Conservation (phyloP, 1,139 yeast genomes). For the Debaryomyces nepalensis region DNA sequence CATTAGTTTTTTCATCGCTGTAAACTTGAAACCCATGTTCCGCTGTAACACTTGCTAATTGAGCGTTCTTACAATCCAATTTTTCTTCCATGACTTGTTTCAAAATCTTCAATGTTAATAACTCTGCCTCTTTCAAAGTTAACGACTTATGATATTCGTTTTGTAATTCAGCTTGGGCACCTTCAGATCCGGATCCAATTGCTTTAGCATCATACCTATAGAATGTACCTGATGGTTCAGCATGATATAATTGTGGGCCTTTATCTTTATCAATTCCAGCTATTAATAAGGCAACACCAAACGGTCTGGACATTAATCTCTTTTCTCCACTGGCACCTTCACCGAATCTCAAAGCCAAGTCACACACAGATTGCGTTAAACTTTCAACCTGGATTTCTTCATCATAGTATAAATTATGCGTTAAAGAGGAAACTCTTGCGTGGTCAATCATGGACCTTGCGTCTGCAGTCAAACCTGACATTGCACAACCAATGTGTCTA, state of each 20-base stretch:
- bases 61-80: conserved; percentile 93
- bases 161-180: conserved; percentile 97
- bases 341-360: conserved; percentile 94
- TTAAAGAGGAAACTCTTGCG: conserved; percentile 89
- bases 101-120: conserved; percentile 83
- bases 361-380: conserved; percentile 95
- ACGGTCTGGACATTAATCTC: conserved; percentile 97
- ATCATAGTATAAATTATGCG: conserved; percentile 88
- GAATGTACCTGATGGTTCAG: conserved; percentile 99
- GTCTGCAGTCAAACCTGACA: conserved; percentile 98
- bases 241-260: conserved; percentile 96
- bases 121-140: conserved; percentile 93
- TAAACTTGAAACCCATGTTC: conserved; percentile 89
- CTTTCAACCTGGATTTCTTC: conserved; percentile 93
- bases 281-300: conserved; percentile 95
- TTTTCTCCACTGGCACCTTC: conserved; percentile 99
- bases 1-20: conserved; percentile 81
- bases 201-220: conserved; percentile 98
- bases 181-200: conserved; percentile 98
- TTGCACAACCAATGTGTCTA: conserved; percentile 94
- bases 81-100: conserved; percentile 99
- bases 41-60: conserved; percentile 88
- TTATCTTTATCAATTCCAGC: conserved; percentile 93
- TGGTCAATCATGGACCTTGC: conserved; percentile 99
- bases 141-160: conserved; percentile 95